Base-by-base conservation (phyloP, 371 early-diverging fungal genomes). In the Syncephalastrum contaminatum region DNA sequence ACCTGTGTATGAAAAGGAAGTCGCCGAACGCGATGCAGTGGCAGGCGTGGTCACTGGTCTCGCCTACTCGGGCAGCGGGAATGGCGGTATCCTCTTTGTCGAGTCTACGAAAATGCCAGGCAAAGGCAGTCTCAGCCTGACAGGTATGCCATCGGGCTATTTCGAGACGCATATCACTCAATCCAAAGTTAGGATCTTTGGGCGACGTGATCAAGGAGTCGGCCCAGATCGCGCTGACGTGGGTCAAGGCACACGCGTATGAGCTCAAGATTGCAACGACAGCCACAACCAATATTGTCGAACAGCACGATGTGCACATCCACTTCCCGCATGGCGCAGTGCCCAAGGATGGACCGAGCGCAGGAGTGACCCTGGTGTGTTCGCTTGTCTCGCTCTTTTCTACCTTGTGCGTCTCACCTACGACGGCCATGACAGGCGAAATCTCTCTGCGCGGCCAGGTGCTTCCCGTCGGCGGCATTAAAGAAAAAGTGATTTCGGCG, bases 161-260 rank as follows among this genome's bases (percentile, higher is more conserved):
- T n/a, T 25, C 25, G 16, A 22, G 44, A 19, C 6, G 21, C 16
- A 7, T 48, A 55, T 14, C 55, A 56, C 7, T 45, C n/a, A 16
- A 39, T 27, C n/a, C 24, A 15, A 10, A 43, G 14, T 12, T 53
- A 81, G 93, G 95, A 2, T 89, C 88, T 47, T 72, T 95, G 16
- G 93, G 94, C 0, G 88, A 90, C 51, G 93, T 93, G 4, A 90
- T 95, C 54, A 90, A 91, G 62, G 95, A 95, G 65, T 91, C 92
- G 14, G 92, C 90, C 1, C 84, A 85, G 51, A 74, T 93, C 45
- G 91, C 88, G 7, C 48, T 92, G 25, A 83, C 91, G 18, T 92
- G 90, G 91, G 90, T 92, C 20, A 86, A 88, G 50, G 66, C 89
- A 4, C 84, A 93, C 66, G 87, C 89, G 1, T 68, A 70, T 44